These are phyloP conservation scores for Ceratocystis papillata DNA, from an alignment of 2,329 filamentous ascomycete genomes.

Conservation along the genomic window DNA sequence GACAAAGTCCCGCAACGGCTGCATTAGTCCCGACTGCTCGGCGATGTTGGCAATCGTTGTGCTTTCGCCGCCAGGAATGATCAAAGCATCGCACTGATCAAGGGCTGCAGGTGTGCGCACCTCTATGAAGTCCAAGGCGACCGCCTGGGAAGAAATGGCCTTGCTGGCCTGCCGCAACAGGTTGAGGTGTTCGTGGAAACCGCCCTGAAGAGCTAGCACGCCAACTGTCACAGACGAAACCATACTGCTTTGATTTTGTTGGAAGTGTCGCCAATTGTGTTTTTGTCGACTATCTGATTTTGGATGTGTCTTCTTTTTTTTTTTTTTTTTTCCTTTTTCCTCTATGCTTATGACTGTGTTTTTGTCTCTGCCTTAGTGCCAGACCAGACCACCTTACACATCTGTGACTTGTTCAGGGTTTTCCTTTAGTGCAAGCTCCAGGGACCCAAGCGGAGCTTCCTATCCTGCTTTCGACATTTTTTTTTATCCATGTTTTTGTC, in stretches of 20 bases:
- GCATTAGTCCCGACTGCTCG: conserved; percentile 65
- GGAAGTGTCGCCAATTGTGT: not conserved
- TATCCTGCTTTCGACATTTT: not conserved
- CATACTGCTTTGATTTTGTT: conserved; percentile 8
- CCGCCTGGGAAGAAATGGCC: conserved; percentile 32
- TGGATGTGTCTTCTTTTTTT: not conserved
- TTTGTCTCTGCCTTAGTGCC: too few relatives aligned
- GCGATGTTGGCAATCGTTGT: conserved; percentile 88
- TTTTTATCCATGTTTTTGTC: not conserved
- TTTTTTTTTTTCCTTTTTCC: not conserved
- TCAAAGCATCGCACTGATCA: conserved; percentile 62
- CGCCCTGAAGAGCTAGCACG: conserved; percentile 73
- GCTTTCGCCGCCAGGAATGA: conserved; percentile 90
- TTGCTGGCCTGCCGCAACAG: conserved; percentile 59
- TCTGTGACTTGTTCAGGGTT: not conserved
- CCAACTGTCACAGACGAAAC: conserved; percentile 41
- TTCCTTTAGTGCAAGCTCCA: not conserved
- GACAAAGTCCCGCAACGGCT: conserved; percentile 79
- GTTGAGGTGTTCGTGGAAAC: conserved; percentile 77
- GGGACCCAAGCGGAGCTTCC: conserved; percentile 11
- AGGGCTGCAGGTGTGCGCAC: conserved; percentile 69
- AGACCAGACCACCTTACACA: too few relatives aligned
- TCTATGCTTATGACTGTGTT: too few relatives aligned
- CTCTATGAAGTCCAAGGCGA: conserved; percentile 54
- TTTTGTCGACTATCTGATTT: not conserved